A percentile compares a stretch with the other conserved stretches of the same genome.
phyloP scores from a whole-genome alignment of 2,329 filamentous ascomycete species.

The Neonectria magnoliae region DNA sequence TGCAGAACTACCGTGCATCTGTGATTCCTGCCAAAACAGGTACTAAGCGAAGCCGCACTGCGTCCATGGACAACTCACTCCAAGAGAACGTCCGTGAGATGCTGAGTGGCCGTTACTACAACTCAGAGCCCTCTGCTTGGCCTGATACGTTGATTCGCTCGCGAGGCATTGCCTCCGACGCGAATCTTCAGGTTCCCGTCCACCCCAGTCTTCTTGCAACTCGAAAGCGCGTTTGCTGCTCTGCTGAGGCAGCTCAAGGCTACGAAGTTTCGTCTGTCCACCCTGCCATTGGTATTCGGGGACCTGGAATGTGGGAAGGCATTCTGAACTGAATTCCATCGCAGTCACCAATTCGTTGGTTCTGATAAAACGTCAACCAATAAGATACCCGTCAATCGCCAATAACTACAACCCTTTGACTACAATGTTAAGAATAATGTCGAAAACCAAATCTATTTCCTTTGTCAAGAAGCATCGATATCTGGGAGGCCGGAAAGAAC shows the following conservation, averaged over 20 bases:
- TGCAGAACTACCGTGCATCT: constrained; percentile 64
- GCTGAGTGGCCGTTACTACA: constrained; percentile 54
- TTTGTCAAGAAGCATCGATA: constrained; percentile 42
- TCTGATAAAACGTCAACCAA: constrained; percentile 32
- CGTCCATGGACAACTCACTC: constrained; percentile 67
- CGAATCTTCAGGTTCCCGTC: constrained; percentile 50
- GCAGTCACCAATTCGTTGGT: constrained; percentile 26
- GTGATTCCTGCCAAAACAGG: constrained; percentile 51
- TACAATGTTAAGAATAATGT: constrained; percentile 40
- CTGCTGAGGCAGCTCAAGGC: constrained; percentile 63
- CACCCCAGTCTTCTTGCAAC: constrained; percentile 58
- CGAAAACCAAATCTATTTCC: constrained; percentile 39
- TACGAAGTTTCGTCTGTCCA: constrained; percentile 60
- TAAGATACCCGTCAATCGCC: constrained; percentile 33
- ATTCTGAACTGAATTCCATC: constrained; percentile 62
- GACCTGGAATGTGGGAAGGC: constrained; percentile 74
- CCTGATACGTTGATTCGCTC: constrained; percentile 52
- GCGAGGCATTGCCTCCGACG: constrained; percentile 37
- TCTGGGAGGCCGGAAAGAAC: constrained; percentile 41
- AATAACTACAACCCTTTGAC: constrained; percentile 31
- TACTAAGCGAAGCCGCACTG: constrained; percentile 68
- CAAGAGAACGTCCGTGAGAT: constrained; percentile 76
- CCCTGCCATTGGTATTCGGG: constrained; percentile 60
- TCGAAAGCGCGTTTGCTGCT: constrained; percentile 74
- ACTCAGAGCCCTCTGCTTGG: constrained; percentile 44